Conservation (phyloP, 2,329 filamentous ascomycete genomes). For the Epichloe baconii region DNA sequence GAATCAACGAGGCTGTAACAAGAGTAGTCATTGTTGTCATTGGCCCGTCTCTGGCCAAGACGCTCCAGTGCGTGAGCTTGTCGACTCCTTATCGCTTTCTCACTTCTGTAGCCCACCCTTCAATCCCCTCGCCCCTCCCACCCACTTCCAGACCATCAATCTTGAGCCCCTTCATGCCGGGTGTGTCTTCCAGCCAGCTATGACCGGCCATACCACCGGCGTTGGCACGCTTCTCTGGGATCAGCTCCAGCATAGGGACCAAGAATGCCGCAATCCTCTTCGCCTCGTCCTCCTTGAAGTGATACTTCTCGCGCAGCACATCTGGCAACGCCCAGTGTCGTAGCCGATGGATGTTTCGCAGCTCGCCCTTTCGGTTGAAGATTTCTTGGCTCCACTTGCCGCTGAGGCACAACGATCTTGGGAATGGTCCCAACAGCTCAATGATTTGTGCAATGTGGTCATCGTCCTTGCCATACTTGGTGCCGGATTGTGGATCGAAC, state of each 20-base stretch:
- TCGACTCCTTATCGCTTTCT: slow-evolving; percentile 53
- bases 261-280: slow-evolving; percentile 72
- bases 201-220: slow-evolving; percentile 91
- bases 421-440: slow-evolving; percentile 85
- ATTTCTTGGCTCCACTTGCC: slow-evolving; percentile 99
- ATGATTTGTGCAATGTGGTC: slow-evolving; percentile 99
- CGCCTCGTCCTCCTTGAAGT: slow-evolving; percentile 73
- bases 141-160: slow-evolving; percentile 65
- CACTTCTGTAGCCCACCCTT: slow-evolving; percentile 83
- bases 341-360: slow-evolving; percentile 92
- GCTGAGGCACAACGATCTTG: slow-evolving; percentile 78
- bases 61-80: slow-evolving; percentile 6
- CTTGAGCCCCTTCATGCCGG: slow-evolving; percentile 72
- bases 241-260: slow-evolving; percentile 77
- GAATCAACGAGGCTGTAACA: not conserved
- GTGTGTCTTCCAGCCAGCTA: slow-evolving; percentile 68
- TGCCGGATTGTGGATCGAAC: slow-evolving; percentile 95
- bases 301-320: slow-evolving; percentile 91
- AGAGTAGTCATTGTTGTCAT: not conserved
- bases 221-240: slow-evolving; percentile 82
- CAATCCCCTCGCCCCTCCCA: slow-evolving; percentile 73
- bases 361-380: slow-evolving; percentile 93
- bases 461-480: slow-evolving; percentile 98
- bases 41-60: not conserved
- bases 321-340: slow-evolving; percentile 93